Conservation (phyloP, 1,284 basidiomycete species). For the Kwoniella shivajii region DNA sequence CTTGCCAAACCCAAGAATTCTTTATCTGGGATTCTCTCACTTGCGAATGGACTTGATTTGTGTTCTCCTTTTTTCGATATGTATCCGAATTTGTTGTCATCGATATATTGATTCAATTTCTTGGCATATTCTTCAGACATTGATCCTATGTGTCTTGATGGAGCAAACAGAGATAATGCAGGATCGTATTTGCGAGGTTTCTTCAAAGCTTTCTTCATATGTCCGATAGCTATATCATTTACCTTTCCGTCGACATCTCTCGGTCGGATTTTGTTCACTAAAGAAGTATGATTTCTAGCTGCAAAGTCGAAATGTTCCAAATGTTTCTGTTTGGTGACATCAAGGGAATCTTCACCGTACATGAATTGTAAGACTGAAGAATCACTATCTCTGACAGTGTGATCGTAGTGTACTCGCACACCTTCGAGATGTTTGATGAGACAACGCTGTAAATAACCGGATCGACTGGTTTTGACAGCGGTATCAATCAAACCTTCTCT, state of each 20-base stretch:
- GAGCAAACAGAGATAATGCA: conserved; percentile 73
- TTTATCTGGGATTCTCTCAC: conserved; percentile 54
- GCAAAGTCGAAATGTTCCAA: conserved; percentile 90
- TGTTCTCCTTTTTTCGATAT: conserved; percentile 63
- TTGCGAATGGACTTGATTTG: conserved; percentile 50
- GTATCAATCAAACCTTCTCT: conserved; percentile 99
- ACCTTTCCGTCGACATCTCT: conserved; percentile 64
- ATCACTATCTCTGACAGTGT: conserved; percentile 95
- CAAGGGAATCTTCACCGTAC: conserved; percentile 95
- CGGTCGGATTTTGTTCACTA: conserved; percentile 75
- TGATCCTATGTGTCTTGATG: conserved; percentile 78
- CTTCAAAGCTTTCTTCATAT: conserved; percentile 93
- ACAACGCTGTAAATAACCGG: conserved; percentile 97
- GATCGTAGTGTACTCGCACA: conserved; percentile 93
- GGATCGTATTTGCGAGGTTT: conserved; percentile 68
- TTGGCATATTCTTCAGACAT: conserved; percentile 92
- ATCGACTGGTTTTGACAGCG: conserved; percentile 98
- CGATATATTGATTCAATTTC: conserved; percentile 78
- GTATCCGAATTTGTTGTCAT: conserved; percentile 74
- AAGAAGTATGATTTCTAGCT: conserved; percentile 79
- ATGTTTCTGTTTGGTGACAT: conserved; percentile 94
- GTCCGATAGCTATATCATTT: conserved; percentile 66
- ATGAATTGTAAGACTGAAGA: conserved; percentile 92
- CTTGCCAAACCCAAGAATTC: conserved; percentile 81
- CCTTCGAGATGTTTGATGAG: conserved; percentile 99